Evolutionary conservation across 1,139 yeast genomes (phyloP), one percentile per base, ranked within the genome.

Genomic region (Geotrichum carabidarum): DNA sequence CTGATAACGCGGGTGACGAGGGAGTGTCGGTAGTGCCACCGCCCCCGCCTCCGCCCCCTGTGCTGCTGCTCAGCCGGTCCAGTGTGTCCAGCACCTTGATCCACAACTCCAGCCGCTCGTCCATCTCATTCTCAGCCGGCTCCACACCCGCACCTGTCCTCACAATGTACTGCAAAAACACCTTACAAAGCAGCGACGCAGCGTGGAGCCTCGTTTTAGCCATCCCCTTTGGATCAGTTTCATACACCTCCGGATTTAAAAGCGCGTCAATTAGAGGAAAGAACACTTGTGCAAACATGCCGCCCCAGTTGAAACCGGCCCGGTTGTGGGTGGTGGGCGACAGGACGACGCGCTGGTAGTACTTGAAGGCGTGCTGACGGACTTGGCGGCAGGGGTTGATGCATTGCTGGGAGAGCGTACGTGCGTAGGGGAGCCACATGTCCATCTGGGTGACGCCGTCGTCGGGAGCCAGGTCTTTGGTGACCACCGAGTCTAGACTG

Each of bases 341-440:
- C 62, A 59, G 78, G 61, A 37, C 79, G 66, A 55, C 72, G 65
- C 62, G 81, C 82, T 63, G 90, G 72, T 15, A 78, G 66, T 55
- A 77, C 72, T 57, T 61, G 48, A 71, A 62, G 0, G 96, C 93
- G 67, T 75, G 80, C 0, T 78, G 71, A 47, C 96, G 75, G 11
- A 90, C 75, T 65, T 86, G 90, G 38, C 88, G 77, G 66, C 95
- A 87, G 8, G 95, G 95, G 63, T 89, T 90, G 67, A 86, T 79
- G 66, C 96, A 87, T 69, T 90, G 96, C 63, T 86, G 91, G 0
- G 94, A 89, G 57, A 90, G 75, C 0, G 94, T 93, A 65, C 87
- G 54, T 7, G 62, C 59, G 50, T 60, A 65, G 8, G 59, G 59
- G 35, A 54, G 54, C 68, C 68, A 65, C n/a, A 59, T 51, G 8